Base-by-base conservation (phyloP, 768 basidiomycete species). In the Tricholoma terreum region DNA sequence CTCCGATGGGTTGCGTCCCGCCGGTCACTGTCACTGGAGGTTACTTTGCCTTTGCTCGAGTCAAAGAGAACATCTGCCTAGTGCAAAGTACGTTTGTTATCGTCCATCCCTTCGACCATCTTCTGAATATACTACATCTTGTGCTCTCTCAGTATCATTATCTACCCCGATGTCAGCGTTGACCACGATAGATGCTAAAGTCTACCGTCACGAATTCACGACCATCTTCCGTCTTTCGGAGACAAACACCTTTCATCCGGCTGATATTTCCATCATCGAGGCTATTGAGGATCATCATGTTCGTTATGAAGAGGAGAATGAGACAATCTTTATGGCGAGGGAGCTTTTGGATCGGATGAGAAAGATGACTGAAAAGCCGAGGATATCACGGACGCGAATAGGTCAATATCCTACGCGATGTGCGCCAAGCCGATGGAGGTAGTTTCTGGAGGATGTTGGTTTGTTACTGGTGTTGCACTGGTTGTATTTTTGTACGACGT, bases 31-130 rank as follows among this genome's bases (percentile, higher is more conserved):
- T 69, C 46, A 69, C 61, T 17, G 68, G 65, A 15, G 73, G 72
- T 19, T 73, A 72, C 52, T 87, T 82, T 83, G 78, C 82, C 73
- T 77, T 80, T 75, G 70, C 84, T 74, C 67, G 85, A 77, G 59
- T 84, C 71, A 66, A 78, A 71, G 68, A 85, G 75, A 69, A 81
- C 77, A 69, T 78, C 77, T 67, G 74, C 68, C 71, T 84, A 63
- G 69, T 93, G 81, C 92, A 84, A 83, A 74, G 84, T 82, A 58
- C 80, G 92, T 73, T 24, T 43, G 19, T n/a, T n/a, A 3, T 19
- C 27, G 42, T 35, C 38, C 46, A 42, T 55, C 30, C 58, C 46
- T 54, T 15, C 21, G 31, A 54, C 2, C 2, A 3, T 27, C 24
- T 6, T 27, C 24, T 27, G 24, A 27, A 27, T 27, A 3, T 27